Conservation (phyloP, 768 basidiomycete genomes). For the Atractiella rhizophila region DNA sequence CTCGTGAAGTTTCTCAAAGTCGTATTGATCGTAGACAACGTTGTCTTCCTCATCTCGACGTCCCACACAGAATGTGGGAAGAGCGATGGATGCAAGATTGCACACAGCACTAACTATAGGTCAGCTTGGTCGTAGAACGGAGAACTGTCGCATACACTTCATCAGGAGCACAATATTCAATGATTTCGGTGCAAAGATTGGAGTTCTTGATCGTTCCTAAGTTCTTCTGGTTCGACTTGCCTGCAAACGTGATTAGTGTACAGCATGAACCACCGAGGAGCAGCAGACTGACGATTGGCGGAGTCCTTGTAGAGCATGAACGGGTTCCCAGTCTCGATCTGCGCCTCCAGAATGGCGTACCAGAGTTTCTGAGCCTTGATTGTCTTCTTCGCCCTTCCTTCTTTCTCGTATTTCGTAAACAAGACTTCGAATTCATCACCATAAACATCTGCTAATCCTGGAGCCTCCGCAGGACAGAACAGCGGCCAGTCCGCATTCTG, state of each 20-base stretch:
- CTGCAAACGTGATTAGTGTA: constrained; percentile 23
- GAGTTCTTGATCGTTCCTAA: constrained; percentile 97
- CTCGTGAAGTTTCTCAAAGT: constrained; percentile 85
- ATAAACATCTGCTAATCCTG: constrained; percentile 63
- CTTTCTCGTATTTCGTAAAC: constrained; percentile 65
- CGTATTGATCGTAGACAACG: constrained; percentile 38
- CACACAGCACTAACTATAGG: constrained; percentile 41
- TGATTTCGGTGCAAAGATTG: constrained; percentile 95
- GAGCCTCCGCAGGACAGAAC: constrained; percentile 94
- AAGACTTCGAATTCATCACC: constrained; percentile 68
- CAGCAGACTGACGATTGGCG: constrained; percentile 42
- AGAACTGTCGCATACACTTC: constrained; percentile 46
- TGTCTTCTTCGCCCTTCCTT: constrained; percentile 58
- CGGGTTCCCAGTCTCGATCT: constrained; percentile 95
- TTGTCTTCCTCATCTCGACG: no score
- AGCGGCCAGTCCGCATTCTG: constrained; percentile 70
- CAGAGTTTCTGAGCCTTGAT: constrained; percentile 91
- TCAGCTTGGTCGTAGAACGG: not conserved
- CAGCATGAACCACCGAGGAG: not conserved
- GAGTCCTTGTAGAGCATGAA: constrained; percentile 99
- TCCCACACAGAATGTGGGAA: constrained; percentile 81
- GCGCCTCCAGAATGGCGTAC: constrained; percentile 88
- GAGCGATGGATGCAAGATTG: constrained; percentile 87
- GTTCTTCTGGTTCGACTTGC: constrained; percentile 95
- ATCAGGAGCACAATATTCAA: constrained; percentile 90